Evolutionary conservation across 2,329 filamentous ascomycete species (phyloP).

Genomic region (Pseudogymnoascus sp.): DNA sequence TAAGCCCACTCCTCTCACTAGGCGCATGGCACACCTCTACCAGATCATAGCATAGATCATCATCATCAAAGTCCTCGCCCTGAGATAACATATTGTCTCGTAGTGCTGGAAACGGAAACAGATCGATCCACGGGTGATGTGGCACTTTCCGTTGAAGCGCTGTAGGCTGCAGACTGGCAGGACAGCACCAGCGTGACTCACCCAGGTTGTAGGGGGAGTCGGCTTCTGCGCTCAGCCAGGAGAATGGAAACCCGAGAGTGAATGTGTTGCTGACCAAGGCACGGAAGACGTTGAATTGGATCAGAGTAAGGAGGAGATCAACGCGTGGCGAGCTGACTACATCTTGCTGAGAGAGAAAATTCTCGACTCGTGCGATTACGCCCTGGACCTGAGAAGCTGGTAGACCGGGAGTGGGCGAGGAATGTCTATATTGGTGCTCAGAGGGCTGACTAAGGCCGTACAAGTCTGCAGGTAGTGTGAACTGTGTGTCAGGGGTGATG

Average conservation of each 20-base stretch:
- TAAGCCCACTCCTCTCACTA: constrained; percentile 26
- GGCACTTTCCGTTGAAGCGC: constrained; percentile 28
- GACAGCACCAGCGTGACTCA: constrained; percentile 9
- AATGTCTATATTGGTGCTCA: not conserved
- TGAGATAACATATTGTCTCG: constrained; percentile 34
- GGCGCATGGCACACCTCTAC: constrained; percentile 21
- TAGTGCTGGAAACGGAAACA: constrained; percentile 30
- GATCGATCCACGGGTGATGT: constrained; percentile 35
- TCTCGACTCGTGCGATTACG: not conserved
- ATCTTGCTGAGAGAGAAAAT: not conserved
- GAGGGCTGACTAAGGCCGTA: not conserved
- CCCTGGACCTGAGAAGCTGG: not conserved
- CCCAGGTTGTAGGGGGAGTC: not conserved
- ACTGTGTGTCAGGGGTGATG: not conserved
- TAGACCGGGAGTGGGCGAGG: not conserved
- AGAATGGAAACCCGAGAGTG: constrained; percentile 20
- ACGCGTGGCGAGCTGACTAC: constrained; percentile 19
- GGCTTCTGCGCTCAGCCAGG: not conserved
- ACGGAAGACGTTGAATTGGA: constrained; percentile 33
- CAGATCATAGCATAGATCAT: constrained; percentile 32
- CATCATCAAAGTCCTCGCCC: constrained; percentile 27
- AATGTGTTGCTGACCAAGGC: constrained; percentile 28
- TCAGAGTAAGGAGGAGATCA: constrained; percentile 29
- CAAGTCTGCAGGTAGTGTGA: not conserved
- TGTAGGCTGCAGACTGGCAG: constrained; percentile 29